Evolutionary conservation across 805 yeast genomes (phyloP).

Genomic region (Suhomyces prunicola): DNA sequence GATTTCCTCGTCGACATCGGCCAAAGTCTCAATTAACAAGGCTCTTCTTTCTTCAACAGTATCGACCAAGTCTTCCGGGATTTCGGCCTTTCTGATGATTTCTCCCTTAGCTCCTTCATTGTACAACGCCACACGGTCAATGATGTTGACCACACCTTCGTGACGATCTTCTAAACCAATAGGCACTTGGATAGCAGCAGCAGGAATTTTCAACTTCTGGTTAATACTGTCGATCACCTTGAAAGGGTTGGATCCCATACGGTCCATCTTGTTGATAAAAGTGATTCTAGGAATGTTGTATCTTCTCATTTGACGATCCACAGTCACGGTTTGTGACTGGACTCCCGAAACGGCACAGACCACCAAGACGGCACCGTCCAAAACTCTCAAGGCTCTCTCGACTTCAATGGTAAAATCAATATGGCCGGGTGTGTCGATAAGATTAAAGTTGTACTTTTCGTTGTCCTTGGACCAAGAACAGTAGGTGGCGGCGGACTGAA

Average conservation of each 20-base stretch:
- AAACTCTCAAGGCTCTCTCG: constrained; percentile 95
- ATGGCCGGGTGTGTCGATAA: constrained; percentile 98
- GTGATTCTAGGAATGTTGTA: constrained; percentile 96
- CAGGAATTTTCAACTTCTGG: constrained; percentile 81
- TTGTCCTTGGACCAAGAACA: constrained; percentile 88
- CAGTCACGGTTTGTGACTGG: constrained; percentile 97
- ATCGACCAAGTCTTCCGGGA: constrained; percentile 78
- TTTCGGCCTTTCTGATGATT: constrained; percentile 52
- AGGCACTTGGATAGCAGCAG: constrained; percentile 98
- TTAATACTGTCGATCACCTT: constrained; percentile 89
- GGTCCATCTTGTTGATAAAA: constrained; percentile 96
- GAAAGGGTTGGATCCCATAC: constrained; percentile 99
- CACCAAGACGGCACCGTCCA: constrained; percentile 97
- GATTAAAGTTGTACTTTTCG: constrained; percentile 76
- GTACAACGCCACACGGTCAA: constrained; percentile 81
- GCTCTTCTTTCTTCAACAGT: constrained; percentile 89
- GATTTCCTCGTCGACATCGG: constrained; percentile 97
- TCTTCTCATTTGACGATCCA: constrained; percentile 98
- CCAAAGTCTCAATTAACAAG: constrained; percentile 83
- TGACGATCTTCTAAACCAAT: constrained; percentile 88
- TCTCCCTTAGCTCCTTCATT: constrained; percentile 93
- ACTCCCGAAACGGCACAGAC: constrained; percentile 99
- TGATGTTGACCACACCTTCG: constrained; percentile 87
- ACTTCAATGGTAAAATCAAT: constrained; percentile 98
- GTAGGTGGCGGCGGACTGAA: constrained; percentile 98